Conservation (phyloP, 345 rosid species). For the Psidium guajava region DNA sequence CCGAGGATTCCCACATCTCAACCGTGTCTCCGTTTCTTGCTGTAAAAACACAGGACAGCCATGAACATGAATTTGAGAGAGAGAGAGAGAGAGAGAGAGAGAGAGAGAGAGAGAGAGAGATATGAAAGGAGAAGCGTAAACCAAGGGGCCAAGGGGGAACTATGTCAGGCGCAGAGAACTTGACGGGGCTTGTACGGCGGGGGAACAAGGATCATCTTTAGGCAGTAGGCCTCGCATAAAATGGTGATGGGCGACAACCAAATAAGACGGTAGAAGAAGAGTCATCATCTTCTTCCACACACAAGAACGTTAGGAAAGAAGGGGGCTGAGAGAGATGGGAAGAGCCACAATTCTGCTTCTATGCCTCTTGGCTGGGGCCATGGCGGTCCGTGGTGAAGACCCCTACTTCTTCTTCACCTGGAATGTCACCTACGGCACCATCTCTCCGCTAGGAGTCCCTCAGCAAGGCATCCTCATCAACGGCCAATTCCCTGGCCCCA, state of each 20-base stretch:
- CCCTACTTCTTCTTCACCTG: constrained; percentile 12
- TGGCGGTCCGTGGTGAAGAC: constrained; percentile 1
- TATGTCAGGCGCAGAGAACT: background rate
- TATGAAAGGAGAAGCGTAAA: background rate
- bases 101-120: background rate
- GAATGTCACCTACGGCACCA: constrained; percentile 13
- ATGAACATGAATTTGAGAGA: background rate
- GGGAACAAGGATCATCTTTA: background rate
- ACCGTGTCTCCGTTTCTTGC: background rate
- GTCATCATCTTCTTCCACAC: background rate
- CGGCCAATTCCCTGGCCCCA: constrained; percentile 38
- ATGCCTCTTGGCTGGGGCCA: constrained; percentile 5
- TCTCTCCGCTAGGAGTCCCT: constrained; percentile 8
- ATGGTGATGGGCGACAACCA: background rate
- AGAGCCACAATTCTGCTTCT: background rate
- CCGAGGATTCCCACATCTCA: background rate
- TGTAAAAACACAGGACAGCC: background rate
- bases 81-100: background rate
- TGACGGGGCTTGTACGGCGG: background rate
- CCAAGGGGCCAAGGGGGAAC: background rate
- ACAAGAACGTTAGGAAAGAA: background rate
- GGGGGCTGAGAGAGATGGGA: background rate
- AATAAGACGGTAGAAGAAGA: background rate
- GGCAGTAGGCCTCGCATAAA: background rate
- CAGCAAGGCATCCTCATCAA: constrained; percentile 31